A percentile compares a stretch with the other conserved stretches of the same genome.
Conservation (phyloP, 2,329 filamentous ascomycete species). For the Talaromyces sp. region DNA sequence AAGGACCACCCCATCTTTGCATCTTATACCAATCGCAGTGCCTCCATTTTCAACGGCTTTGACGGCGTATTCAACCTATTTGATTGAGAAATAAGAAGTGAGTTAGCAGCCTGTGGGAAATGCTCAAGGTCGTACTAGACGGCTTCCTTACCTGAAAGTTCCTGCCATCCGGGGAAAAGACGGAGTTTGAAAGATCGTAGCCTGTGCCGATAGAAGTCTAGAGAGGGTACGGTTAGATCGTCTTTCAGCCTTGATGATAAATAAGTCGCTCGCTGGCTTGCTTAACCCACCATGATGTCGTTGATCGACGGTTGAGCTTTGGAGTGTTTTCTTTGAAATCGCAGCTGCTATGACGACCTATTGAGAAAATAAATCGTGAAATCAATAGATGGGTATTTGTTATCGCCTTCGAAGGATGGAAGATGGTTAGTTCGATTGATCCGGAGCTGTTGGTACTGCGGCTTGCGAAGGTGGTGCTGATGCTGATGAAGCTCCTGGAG, state of each 20-base stretch:
- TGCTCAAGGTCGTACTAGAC: neutral
- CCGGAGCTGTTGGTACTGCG: conserved; percentile 2
- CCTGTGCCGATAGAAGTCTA: conserved; percentile 99
- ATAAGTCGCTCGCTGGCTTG: neutral
- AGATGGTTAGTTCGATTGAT: neutral
- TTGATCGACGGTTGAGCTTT: conserved; percentile 1
- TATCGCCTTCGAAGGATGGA: neutral
- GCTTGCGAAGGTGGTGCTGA: neutral
- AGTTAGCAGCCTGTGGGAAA: neutral
- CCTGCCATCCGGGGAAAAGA: conserved; percentile 97
- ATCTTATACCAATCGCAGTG: conserved; percentile 91
- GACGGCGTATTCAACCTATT: conserved; percentile 82
- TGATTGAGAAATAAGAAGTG: neutral
- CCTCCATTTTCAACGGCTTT: conserved; percentile 98
- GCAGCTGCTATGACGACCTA: neutral
- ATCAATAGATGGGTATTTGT: neutral
- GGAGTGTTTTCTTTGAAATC: neutral
- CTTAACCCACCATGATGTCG: conserved; percentile 7
- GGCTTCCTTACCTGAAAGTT: conserved; percentile 75
- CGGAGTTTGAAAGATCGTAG: conserved; percentile 98
- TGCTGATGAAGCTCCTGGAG: conserved; percentile 7
- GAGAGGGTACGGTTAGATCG: neutral
- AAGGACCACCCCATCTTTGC: conserved; percentile 93
- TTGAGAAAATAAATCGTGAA: neutral
- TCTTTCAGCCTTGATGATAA: neutral